These are phyloP conservation scores for Diutina rugosa DNA, from an alignment of 1,139 yeast species.

Conservation along the genomic window DNA sequence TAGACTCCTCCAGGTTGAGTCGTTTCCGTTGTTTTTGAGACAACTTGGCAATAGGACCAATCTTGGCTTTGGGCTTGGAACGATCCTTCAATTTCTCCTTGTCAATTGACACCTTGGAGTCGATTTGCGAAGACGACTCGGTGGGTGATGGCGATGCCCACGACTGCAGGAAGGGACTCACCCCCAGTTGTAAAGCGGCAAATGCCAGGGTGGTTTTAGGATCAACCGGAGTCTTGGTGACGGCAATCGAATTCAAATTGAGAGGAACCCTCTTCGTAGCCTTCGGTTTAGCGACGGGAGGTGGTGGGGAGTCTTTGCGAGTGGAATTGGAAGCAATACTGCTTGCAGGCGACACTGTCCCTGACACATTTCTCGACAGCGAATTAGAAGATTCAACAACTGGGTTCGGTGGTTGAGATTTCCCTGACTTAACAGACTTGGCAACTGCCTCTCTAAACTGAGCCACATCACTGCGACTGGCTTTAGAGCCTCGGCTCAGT, in stretches of 20 bases:
- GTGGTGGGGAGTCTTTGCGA: background rate
- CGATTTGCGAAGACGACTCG: background rate
- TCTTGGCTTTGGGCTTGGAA: slow-evolving; percentile 8
- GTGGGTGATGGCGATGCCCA: background rate
- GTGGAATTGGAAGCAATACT: background rate
- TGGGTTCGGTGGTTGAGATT: background rate
- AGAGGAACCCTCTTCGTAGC: background rate
- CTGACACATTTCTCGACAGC: background rate
- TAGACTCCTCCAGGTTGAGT: slow-evolving; percentile 4
- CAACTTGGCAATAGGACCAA: slow-evolving; percentile 23
- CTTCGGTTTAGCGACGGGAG: background rate
- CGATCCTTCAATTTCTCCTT: background rate
- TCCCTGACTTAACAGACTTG: background rate
- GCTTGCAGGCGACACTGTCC: background rate
- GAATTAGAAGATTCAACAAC: background rate
- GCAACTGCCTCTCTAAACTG: background rate
- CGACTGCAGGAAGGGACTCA: background rate
- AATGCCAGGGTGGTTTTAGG: background rate
- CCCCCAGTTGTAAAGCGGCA: background rate
- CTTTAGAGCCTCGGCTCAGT: background rate
- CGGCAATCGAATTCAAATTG: background rate
- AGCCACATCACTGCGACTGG: background rate
- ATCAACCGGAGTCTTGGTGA: background rate
- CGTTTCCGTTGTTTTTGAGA: slow-evolving; percentile 44
- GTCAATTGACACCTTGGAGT: background rate